Conservation (phyloP, 768 basidiomycete genomes). For the Naganishia vaughanmartiniae region DNA sequence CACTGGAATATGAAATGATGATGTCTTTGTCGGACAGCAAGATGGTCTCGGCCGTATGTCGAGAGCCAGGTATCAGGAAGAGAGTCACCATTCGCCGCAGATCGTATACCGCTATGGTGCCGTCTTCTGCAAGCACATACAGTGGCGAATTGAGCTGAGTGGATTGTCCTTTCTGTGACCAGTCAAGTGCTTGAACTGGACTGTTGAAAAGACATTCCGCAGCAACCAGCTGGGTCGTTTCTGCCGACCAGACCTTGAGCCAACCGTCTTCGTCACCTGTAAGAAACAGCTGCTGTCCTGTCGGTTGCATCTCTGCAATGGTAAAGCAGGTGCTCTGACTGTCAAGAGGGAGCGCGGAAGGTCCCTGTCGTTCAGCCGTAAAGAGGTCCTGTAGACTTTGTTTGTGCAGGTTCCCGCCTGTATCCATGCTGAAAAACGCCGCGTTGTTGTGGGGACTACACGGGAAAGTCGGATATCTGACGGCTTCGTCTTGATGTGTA, state of each 20-base stretch:
- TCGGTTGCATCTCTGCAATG: background rate
- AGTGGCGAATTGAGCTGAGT: slow-evolving; percentile 55
- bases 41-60: background rate
- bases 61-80: slow-evolving; percentile 23
- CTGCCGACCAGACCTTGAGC: slow-evolving; percentile 44
- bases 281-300: slow-evolving; percentile 32
- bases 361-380: background rate
- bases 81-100: background rate
- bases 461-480: slow-evolving; percentile 1
- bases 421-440: background rate
- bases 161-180: slow-evolving; percentile 70
- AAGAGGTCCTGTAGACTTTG: background rate
- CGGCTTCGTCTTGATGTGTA: background rate
- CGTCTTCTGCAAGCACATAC: slow-evolving; percentile 49
- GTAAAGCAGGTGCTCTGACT: slow-evolving; percentile 5
- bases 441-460: background rate
- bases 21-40: slow-evolving; percentile 23
- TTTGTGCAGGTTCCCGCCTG: background rate
- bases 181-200: slow-evolving; percentile 60
- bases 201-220: slow-evolving; percentile 15
- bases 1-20: slow-evolving; percentile 70
- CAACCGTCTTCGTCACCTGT: slow-evolving; percentile 50
- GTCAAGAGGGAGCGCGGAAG: slow-evolving; percentile 1
- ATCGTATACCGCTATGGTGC: slow-evolving; percentile 35
- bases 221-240: background rate